Percentiles rank a stretch among this genome's conserved stretches.
Conservation (phyloP, 345 rosid genomes). For the Lepidium sativum region DNA sequence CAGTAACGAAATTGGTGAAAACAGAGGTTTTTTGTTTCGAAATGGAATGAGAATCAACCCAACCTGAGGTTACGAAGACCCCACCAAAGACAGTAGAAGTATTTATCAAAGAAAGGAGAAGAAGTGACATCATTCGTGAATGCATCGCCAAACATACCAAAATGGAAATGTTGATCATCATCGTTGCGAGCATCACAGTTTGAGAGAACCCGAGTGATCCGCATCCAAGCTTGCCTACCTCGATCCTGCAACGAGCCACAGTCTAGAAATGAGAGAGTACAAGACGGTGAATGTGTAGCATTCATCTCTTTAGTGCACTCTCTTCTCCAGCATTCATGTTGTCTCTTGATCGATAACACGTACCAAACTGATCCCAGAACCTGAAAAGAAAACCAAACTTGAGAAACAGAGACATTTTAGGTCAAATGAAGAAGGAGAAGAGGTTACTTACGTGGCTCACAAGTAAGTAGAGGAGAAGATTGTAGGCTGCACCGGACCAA, state of each 20-base stretch:
- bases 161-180: conserved; percentile 37
- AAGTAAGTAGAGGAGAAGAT: conserved; percentile 60
- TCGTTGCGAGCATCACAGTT: conserved; percentile 50
- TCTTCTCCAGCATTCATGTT: conserved; percentile 53
- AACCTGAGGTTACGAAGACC: conserved; percentile 76
- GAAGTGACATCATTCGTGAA: conserved; percentile 55
- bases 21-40: background rate
- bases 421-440: background rate
- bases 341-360: conserved; percentile 61
- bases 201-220: conserved; percentile 30
- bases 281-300: conserved; percentile 37
- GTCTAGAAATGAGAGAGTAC: conserved; percentile 47
- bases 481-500: conserved; percentile 89
- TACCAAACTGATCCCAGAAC: conserved; percentile 80
- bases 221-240: conserved; percentile 57
- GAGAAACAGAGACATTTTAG: background rate
- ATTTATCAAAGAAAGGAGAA: conserved; percentile 47
- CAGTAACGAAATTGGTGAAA: background rate
- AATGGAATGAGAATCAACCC: background rate
- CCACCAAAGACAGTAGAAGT: conserved; percentile 92
- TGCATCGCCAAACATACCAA: conserved; percentile 71
- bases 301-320: conserved; percentile 53
- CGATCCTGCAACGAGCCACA: conserved; percentile 37
- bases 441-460: conserved; percentile 60
- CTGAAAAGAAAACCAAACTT: conserved; percentile 21